Conservation (phyloP, 495 filamentous ascomycete genomes). For the Penicillium goetzii region DNA sequence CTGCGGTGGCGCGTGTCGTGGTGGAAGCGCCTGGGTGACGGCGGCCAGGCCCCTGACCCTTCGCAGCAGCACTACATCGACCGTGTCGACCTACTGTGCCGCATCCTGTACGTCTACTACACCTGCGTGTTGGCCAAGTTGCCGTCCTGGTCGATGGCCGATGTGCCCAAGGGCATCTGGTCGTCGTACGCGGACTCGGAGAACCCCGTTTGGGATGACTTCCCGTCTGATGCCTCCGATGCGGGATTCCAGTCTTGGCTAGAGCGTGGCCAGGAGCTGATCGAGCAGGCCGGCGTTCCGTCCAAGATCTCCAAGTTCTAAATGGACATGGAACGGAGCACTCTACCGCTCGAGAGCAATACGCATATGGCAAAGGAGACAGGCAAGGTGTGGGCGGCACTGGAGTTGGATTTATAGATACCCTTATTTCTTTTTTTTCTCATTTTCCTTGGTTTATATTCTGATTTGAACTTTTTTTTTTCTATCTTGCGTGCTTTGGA, state of each 20-base stretch:
- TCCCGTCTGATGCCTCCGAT: conserved; percentile 47
- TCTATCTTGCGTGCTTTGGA: conserved; percentile 16
- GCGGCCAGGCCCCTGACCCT: conserved; percentile 47
- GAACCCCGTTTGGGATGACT: conserved; percentile 50
- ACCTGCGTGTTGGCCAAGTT: conserved; percentile 53
- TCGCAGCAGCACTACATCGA: conserved; percentile 51
- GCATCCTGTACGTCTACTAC: conserved; percentile 56
- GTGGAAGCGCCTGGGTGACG: conserved; percentile 54
- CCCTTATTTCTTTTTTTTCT: conserved; percentile 36
- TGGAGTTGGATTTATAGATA: conserved; percentile 45
- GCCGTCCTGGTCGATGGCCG: conserved; percentile 45
- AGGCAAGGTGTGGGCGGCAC: conserved; percentile 24
- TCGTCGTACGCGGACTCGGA: conserved; percentile 52
- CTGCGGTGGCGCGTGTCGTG: conserved; percentile 55
- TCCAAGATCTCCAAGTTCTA: conserved; percentile 37
- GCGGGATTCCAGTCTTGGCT: conserved; percentile 51
- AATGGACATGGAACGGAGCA: background rate
- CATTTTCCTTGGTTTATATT: conserved; percentile 19
- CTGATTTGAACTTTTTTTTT: conserved; percentile 20
- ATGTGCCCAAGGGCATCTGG: conserved; percentile 49
- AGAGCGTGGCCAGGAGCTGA: conserved; percentile 44
- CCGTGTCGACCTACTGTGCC: conserved; percentile 51
- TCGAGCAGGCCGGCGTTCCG: conserved; percentile 51
- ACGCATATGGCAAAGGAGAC: conserved; percentile 4
- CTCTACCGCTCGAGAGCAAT: background rate